Conservation (phyloP, 2,329 filamentous ascomycete genomes). For the Ascomycota sp. region DNA sequence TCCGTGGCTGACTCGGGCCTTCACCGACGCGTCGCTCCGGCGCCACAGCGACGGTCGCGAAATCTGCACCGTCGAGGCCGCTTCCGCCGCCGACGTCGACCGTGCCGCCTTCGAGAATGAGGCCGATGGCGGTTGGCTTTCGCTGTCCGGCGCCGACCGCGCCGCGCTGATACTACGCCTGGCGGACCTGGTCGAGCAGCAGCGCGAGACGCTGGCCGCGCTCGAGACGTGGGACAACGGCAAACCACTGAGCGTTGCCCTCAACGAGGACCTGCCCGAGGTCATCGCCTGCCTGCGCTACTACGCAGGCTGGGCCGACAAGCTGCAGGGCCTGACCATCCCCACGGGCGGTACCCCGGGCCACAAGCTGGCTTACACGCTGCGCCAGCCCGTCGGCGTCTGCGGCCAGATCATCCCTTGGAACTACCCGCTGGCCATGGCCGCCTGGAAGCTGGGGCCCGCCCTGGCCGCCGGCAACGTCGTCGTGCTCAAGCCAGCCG, state of each 20-base stretch:
- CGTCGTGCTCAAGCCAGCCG: constrained; percentile 56
- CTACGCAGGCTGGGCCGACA: constrained; percentile 63
- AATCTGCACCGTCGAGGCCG: constrained; percentile 13
- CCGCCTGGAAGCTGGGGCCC: constrained; percentile 24
- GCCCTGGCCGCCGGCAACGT: constrained; percentile 55
- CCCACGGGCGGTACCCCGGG: constrained; percentile 38
- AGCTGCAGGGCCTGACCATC: constrained; percentile 59
- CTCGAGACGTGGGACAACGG: constrained; percentile 84
- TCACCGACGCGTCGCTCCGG: no score
- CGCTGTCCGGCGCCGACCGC: constrained; percentile 47
- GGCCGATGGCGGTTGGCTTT: no score
- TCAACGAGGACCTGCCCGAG: constrained; percentile 42
- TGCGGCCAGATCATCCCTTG: constrained; percentile 17
- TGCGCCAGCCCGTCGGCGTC: constrained; percentile 25
- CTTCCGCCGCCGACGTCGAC: constrained; percentile 11
- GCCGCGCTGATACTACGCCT: constrained; percentile 56
- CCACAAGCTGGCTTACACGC: constrained; percentile 54
- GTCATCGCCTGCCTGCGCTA: constrained; percentile 36
- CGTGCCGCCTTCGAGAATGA: constrained; percentile 42
- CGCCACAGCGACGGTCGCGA: constrained; percentile 13
- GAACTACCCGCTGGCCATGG: constrained; percentile 40
- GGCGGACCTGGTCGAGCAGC: constrained; percentile 63
- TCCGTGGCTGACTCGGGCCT: no score
- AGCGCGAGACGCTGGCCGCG: constrained; percentile 59
- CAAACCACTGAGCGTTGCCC: constrained; percentile 56